Evolutionary conservation across 169 alveolate genomes (phyloP), one percentile per base, ranked within the genome.

Genomic region (Cyclospora cayetanensis): DNA sequence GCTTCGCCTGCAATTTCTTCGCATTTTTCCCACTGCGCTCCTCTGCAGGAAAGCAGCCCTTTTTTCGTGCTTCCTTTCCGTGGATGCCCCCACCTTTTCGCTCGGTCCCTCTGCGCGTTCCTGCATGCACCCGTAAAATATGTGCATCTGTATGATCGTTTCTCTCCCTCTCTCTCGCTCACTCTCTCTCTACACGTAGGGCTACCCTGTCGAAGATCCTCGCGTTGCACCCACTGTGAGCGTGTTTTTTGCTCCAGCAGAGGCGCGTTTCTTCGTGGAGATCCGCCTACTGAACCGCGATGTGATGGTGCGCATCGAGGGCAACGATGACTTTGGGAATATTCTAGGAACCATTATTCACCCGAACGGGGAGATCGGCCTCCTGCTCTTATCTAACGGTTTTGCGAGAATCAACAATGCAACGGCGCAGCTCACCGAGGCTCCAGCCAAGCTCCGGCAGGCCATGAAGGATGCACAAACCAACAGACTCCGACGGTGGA

Each of bases 261-360:
- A 91, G 60, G 91, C 89, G 60, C 55, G 68, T 2, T 92, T 72
- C 74, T 92, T 85, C 66, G 94, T 92, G 52, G 94, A 92, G 84
- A 46, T 50, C 15, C 72, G 94, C 1, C 83, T 92, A 60, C 55
- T 92, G 86, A 92, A 92, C 42, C 93, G 94, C 11, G 90, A 86
- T 37, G 93, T 92, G 52, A 89, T 63, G 15, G 93, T 92, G 35
- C 89, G 93, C 37, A 39, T 92, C 18, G 93, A 92, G 37, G 93
- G 90, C 65, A 37, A 55, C 60, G 88, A 72, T 37, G 87, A 84
- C 27, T 46, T 20, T 25, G 93, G 93, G 41, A 80, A 74, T 34
- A 5, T 92, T 41, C 31, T 25, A 5, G 94, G 93, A 9, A 85
- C 90, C 12, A 43, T 92, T 29, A 52, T 31, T 41, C 94, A 92